A percentile compares a stretch with the other conserved stretches of the same genome.
phyloP scores from a whole-genome alignment of 1,284 basidiomycete genomes.

The Moesziomyces parantarcticus region DNA sequence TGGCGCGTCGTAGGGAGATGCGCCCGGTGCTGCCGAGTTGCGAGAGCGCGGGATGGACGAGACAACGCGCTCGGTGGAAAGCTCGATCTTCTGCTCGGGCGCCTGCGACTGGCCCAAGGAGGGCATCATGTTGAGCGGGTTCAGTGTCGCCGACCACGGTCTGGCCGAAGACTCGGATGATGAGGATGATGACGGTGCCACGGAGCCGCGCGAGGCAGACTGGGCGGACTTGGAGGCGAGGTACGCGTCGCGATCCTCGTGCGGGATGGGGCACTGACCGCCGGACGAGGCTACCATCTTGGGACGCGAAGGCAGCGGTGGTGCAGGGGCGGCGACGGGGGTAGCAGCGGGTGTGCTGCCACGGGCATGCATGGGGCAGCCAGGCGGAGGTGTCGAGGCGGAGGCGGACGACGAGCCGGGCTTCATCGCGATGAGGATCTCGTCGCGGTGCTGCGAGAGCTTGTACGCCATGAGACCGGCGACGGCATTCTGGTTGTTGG shows the following conservation, averaged over 20 bases:
- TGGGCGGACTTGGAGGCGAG: constrained; percentile 29
- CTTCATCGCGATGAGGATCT: constrained; percentile 27
- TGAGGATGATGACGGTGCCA: constrained; percentile 26
- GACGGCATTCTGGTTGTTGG: constrained; percentile 54
- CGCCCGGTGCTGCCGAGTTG: constrained; percentile 58
- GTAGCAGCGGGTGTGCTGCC: constrained; percentile 8
- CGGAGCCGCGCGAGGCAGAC: constrained; percentile 3
- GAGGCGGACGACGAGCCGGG: constrained; percentile 12
- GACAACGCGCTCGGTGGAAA: constrained; percentile 80
- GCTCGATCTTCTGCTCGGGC: constrained; percentile 73
- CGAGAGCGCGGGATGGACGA: constrained; percentile 87
- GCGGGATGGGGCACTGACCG: constrained; percentile 48
- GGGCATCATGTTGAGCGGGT: constrained; percentile 92
- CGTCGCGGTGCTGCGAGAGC: constrained; percentile 38
- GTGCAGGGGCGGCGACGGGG: not conserved
- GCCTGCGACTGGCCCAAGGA: constrained; percentile 77
- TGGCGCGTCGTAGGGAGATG: constrained; percentile 62
- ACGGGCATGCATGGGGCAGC: constrained; percentile 56
- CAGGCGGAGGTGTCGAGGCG: constrained; percentile 37
- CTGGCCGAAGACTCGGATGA: constrained; percentile 19
- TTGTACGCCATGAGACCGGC: constrained; percentile 52
- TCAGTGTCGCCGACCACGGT: constrained; percentile 67
- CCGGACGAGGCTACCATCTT: constrained; percentile 42
- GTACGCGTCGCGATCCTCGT: constrained; percentile 46
- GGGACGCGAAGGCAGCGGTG: constrained; percentile 8